Base-by-base conservation (phyloP, 768 basidiomycete species). In the Pulveroboletus sp. region DNA sequence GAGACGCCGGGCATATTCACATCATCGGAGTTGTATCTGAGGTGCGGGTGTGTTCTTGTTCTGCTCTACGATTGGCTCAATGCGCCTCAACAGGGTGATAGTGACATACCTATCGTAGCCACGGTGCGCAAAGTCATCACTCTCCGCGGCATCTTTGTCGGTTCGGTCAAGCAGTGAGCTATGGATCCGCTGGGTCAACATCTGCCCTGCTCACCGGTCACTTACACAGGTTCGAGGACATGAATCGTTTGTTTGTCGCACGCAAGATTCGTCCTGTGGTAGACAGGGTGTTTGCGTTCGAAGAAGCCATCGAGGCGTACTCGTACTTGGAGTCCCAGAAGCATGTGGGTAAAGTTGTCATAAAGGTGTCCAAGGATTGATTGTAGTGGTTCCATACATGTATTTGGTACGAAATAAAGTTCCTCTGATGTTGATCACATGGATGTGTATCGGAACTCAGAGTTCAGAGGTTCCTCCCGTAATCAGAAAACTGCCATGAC, bases 301-400 rank as follows among this genome's bases (percentile, higher is more conserved):
- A 78, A 40, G 61, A 84, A n/a, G 68, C 74, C 6, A 62, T 69
- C 24, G 66, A 75, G 38, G 83, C 82, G 1, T 84, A 78, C 59
- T 65, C 67, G 38, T 73, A 82, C 57, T 67, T 82, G 46, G 69
- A 74, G 50, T 75, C 72, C 1, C 80, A 82, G 51, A 71, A 72
- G 49, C 80, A 84, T 59, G 75, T 82, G 19, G 84, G 83, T 14
- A 84, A 85, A 65, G 73, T 83, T 14, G 77, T 79, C 16, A 77
- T 82, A 50, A 73, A 72, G 64, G 74, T 82, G 23, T 29, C 61
- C 23, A 52, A 43, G 46, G 37, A 55, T 35, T 59, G 29, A 65
- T n/a, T 29, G 8, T 29, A 7, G 27, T 27, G 27, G n/a, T n/a
- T n/a, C n/a, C n/a, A n/a, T n/a, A n/a, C n/a, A 29, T 29, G 27